phyloP scores from a whole-genome alignment of 2,329 filamentous ascomycete genomes.

The Cercospora sp. region DNA sequence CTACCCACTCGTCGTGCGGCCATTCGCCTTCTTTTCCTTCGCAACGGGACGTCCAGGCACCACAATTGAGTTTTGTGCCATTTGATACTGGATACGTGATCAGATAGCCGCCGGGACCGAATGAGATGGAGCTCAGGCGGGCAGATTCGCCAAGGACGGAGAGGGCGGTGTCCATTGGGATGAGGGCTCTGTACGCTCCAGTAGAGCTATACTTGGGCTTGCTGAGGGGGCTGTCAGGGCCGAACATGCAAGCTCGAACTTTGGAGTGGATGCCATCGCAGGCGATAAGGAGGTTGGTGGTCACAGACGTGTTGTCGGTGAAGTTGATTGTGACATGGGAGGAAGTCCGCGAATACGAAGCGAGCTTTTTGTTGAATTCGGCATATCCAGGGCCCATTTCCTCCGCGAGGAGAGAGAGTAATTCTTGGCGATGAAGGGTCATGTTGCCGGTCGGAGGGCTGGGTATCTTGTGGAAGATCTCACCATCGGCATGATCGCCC shows the following conservation, averaged over 20 bases:
- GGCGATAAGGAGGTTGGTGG: constrained; percentile 55
- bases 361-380: constrained; percentile 26
- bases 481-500: constrained; percentile 26
- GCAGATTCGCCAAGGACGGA: constrained; percentile 33
- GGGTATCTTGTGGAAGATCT: constrained; percentile 35
- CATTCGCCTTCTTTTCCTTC: constrained; percentile 39
- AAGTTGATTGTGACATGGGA: constrained; percentile 42
- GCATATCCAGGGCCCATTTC: constrained; percentile 35
- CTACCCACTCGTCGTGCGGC: constrained; percentile 44
- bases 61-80: constrained; percentile 59
- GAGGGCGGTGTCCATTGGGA: constrained; percentile 59
- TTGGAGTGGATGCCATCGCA: constrained; percentile 66
- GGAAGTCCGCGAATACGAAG: constrained; percentile 13
- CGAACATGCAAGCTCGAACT: constrained; percentile 56
- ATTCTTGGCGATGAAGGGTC: constrained; percentile 42
- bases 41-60: constrained; percentile 44
- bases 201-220: constrained; percentile 56
- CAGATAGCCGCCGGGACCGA: constrained; percentile 59
- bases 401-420: constrained; percentile 48
- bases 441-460: constrained; percentile 34
- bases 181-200: constrained; percentile 62
- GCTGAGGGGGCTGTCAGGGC: constrained; percentile 47
- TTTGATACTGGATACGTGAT: constrained; percentile 63
- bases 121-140: constrained; percentile 27
- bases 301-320: constrained; percentile 48